Percentiles rank a stretch among this genome's conserved stretches.
Conservation (phyloP, 2,329 filamentous ascomycete species). For the Clarireedia monteithiana region DNA sequence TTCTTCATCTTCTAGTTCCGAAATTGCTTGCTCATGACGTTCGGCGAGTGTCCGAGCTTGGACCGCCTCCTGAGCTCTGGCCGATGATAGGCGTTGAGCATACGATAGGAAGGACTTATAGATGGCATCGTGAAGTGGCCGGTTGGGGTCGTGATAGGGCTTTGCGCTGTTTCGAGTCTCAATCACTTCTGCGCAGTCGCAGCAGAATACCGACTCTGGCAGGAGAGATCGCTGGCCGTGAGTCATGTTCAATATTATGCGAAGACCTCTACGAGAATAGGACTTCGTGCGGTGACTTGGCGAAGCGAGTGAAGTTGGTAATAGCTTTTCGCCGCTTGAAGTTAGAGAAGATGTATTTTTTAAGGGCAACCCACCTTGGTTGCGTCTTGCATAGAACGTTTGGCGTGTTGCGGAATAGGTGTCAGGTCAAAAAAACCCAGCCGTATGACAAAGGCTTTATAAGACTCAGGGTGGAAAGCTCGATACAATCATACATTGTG, state of each 20-base stretch:
- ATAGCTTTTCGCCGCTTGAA: not conserved
- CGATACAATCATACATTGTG: too few relatives aligned
- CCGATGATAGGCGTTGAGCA: not conserved
- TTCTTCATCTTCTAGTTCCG: not conserved
- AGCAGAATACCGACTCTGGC: conserved; percentile 8
- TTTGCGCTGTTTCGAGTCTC: conserved; percentile 3
- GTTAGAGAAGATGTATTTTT: not conserved
- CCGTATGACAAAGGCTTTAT: too few relatives aligned
- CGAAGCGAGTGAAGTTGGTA: too few relatives aligned
- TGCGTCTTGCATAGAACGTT: not conserved
- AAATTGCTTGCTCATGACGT: not conserved
- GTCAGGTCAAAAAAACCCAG: not conserved
- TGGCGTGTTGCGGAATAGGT: not conserved
- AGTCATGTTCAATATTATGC: not conserved
- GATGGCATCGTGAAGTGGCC: conserved; percentile 4
- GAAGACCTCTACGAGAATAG: too few relatives aligned
- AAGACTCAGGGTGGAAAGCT: too few relatives aligned
- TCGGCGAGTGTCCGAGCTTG: not conserved
- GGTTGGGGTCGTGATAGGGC: conserved; percentile 7
- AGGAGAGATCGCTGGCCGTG: not conserved
- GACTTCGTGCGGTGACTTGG: too few relatives aligned
- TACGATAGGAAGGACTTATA: conserved; percentile 8
- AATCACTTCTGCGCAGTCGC: not conserved
- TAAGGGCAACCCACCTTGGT: not conserved
- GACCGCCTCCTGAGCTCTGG: not conserved